phyloP scores from a whole-genome alignment of 2,329 filamentous ascomycete species.

The Cercospora zeae-maydis region DNA sequence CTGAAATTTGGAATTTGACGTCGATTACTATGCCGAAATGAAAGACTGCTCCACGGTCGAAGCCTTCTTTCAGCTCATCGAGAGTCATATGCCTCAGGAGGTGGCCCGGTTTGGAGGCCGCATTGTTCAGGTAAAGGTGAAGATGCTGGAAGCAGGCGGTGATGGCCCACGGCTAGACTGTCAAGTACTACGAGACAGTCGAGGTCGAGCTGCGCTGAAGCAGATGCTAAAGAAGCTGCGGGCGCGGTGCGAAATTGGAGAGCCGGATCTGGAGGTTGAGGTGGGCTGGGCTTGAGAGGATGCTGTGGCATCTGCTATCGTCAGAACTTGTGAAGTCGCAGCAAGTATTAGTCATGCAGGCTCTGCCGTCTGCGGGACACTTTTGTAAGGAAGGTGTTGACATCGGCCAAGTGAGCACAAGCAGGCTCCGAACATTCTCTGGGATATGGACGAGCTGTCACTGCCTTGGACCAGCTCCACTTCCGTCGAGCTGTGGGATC shows the following conservation, averaged over 20 bases:
- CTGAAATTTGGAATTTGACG: background rate
- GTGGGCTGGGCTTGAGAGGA: conserved; percentile 6
- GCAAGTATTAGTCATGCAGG: background rate
- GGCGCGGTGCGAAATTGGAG: conserved; percentile 2
- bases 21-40: conserved; percentile 4
- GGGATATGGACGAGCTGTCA: background rate
- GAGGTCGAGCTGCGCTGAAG: conserved; percentile 3
- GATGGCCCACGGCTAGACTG: conserved; percentile 1
- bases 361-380: background rate
- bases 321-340: too few relatives aligned
- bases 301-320: background rate
- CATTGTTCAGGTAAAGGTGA: background rate
- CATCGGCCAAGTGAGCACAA: background rate
- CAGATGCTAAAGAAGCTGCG: conserved; percentile 7
- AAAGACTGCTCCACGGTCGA: conserved; percentile 2
- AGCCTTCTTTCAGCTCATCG: conserved; percentile 1
- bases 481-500: background rate
- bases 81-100: background rate
- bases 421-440: background rate
- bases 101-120: background rate
- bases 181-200: conserved; percentile 3
- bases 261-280: conserved; percentile 8
- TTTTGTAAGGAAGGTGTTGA: background rate
- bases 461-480: background rate
- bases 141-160: background rate